Evolutionary conservation across 2,329 filamentous ascomycete species (phyloP), one percentile per base, ranked within the genome.

Genomic region (Colletotrichum sp.): DNA sequence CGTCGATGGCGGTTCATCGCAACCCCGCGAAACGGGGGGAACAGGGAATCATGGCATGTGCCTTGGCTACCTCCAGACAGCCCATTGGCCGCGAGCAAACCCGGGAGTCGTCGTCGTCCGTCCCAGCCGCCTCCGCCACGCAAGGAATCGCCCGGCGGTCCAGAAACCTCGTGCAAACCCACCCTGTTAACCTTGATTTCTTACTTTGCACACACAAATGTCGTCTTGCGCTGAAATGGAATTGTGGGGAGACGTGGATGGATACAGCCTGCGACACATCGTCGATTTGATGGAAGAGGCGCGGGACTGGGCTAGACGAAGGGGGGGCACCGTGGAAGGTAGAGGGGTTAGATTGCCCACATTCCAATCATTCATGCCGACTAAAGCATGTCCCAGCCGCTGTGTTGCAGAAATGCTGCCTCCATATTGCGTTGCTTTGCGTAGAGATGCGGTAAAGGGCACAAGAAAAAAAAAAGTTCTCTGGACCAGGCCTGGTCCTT

Each of bases 281-380:
- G 70, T 56, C 62, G 73, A 75, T 75, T 48, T 68, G 62, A 56
- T 56, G 61, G 62, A 52, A 52, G 43, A 72, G 39, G 69, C 69
- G 73, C 62, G 62, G 28, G 43, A 22, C 43, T 56, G 43, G 30
- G n/a, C 69, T 66, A 75, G 58, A 74, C 70, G 70, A 70, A 58
- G 66, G 71, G 48, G 32, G 43, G 43, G 43, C n/a, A 52, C 43
- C 43, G 43, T 52, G 43, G 43, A 52, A 30, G 56, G 60, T 36
- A 60, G 73, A 75, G 73, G 69, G 70, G 71, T 55, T 22, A 61
- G 66, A 55, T 52, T 70, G 71, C 60, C 68, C 71, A 25, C 71
- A 74, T 70, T 74, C 74, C 74, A 76, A 75, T 76, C 74, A 74
- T 60, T 66, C 71, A 66, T 74, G 71, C 71, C 52, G 70, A 48